A percentile compares a stretch with the other conserved stretches of the same genome.
These are phyloP conservation scores for Aegilops sharonensis DNA, from an alignment of 176 grass and related monocot genomes.

Conservation along the genomic window DNA sequence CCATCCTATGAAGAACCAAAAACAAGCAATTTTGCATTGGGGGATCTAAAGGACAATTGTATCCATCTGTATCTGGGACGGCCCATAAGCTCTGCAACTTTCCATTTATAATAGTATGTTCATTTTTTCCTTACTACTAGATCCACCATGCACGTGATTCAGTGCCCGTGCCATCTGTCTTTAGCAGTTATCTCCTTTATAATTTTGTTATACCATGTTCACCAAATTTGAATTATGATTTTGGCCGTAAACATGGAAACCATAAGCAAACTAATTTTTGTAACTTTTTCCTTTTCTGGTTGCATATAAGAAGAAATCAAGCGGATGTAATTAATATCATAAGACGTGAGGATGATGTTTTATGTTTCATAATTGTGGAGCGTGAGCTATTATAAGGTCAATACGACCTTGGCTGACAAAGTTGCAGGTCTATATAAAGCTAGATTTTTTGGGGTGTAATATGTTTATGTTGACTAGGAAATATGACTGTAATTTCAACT, in stretches of 20 bases:
- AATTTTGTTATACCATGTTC: not conserved
- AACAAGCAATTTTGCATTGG: slow-evolving; percentile 41
- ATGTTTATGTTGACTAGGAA: not conserved
- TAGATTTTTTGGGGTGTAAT: not conserved
- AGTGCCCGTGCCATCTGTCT: not conserved
- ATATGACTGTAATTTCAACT: not conserved
- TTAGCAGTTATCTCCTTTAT: not conserved
- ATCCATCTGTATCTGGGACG: slow-evolving; percentile 60
- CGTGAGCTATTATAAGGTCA: not conserved
- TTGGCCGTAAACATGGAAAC: not conserved
- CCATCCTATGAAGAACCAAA: slow-evolving; percentile 58
- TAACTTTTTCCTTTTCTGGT: slow-evolving; percentile 3
- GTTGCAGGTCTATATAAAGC: slow-evolving; percentile 54
- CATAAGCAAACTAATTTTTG: not conserved
- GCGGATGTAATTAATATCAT: slow-evolving; percentile 50
- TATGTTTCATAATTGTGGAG: slow-evolving; percentile 64
- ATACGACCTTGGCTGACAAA: slow-evolving; percentile 73
- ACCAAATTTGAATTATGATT: not conserved
- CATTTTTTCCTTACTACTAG: not conserved
- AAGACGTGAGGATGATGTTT: slow-evolving; percentile 67
- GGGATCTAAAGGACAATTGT: slow-evolving; percentile 32
- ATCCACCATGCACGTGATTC: not conserved
- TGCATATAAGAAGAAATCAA: slow-evolving; percentile 53
- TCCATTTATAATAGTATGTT: not conserved
- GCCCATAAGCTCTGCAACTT: not conserved